Conservation (phyloP, 164 flowering plant species). For the Tetrastigma voinierianum region DNA sequence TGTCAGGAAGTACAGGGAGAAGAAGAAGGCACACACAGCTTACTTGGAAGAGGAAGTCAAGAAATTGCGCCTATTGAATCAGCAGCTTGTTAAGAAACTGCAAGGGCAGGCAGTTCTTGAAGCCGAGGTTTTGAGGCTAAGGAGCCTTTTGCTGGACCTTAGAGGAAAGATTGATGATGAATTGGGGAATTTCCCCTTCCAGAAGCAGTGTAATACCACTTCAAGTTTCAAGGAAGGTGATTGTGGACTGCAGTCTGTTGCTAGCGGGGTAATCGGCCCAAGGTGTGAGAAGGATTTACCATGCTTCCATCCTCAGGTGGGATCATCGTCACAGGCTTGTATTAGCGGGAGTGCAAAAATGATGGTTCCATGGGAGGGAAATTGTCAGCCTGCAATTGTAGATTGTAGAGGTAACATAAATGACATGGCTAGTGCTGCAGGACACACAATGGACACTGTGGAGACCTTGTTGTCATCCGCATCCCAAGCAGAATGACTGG, state of each 20-base stretch:
- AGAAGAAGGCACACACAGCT: constrained; percentile 73
- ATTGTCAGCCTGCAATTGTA: constrained; percentile 27
- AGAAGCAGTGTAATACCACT: constrained; percentile 30
- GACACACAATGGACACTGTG: constrained; percentile 16
- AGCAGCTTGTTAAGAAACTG: constrained; percentile 50
- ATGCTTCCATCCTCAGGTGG: constrained; percentile 30
- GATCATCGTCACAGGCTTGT: constrained; percentile 14
- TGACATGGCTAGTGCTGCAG: constrained; percentile 20
- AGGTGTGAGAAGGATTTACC: constrained; percentile 23
- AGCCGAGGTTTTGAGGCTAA: constrained; percentile 54
- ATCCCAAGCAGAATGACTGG: constrained; percentile 22
- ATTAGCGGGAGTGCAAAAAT: constrained; percentile 19
- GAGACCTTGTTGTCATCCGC: constrained; percentile 25
- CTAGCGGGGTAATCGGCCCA: constrained; percentile 15
- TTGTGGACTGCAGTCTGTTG: constrained; percentile 20
- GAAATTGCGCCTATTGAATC: constrained; percentile 45
- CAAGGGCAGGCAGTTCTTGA: constrained; percentile 60
- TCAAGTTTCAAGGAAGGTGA: constrained; percentile 33
- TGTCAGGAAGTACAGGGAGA: constrained; percentile 75
- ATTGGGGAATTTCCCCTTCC: constrained; percentile 44
- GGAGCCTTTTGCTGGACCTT: constrained; percentile 41
- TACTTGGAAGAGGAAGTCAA: constrained; percentile 67
- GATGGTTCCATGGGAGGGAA: constrained; percentile 19
- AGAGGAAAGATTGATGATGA: constrained; percentile 58
- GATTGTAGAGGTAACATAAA: constrained; percentile 23